Percentiles rank a stretch among this genome's conserved stretches.
Evolutionary conservation across 1,139 yeast species (phyloP).

Genomic region (Sugiyamaella xylanicola): DNA sequence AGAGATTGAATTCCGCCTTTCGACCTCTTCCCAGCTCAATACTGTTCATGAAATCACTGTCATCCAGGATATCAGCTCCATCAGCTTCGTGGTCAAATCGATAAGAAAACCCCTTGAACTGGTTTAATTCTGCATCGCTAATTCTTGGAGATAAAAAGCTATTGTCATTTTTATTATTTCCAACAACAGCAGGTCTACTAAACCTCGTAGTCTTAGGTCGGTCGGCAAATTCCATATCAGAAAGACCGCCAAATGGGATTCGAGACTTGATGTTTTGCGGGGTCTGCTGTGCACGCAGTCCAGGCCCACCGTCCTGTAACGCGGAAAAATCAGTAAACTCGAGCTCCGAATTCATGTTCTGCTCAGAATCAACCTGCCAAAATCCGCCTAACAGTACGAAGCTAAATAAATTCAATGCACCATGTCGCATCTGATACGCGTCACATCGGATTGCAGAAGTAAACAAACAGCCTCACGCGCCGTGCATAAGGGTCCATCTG

Average conservation of each 20-base stretch:
- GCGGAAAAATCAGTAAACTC: conserved; percentile 16
- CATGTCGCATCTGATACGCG: not conserved
- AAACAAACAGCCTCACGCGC: conserved; percentile 11
- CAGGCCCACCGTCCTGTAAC: not conserved
- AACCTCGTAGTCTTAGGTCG: conserved; percentile 9
- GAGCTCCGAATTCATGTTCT: conserved; percentile 17
- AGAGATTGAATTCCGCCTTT: conserved; percentile 14
- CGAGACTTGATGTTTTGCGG: not conserved
- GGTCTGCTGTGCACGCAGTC: conserved; percentile 4
- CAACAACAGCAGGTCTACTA: not conserved
- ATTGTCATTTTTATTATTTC: too few species aligned
- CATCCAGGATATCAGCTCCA: conserved; percentile 10
- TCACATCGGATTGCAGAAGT: conserved; percentile 11
- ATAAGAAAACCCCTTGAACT: conserved; percentile 31
- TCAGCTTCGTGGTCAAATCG: not conserved
- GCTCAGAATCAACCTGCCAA: not conserved
- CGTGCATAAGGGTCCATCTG: not conserved
- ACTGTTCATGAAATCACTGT: conserved; percentile 11
- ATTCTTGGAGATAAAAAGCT: conserved; percentile 32
- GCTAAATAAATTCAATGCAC: not conserved
- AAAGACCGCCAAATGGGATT: not conserved
- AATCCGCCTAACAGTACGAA: not conserved
- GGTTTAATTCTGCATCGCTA: conserved; percentile 29
- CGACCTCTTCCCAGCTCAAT: conserved; percentile 20
- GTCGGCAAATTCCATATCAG: not conserved